These are phyloP conservation scores for Euphorbia schlechtendalii DNA, from an alignment of 441 rosid genomes.

Conservation along the genomic window DNA sequence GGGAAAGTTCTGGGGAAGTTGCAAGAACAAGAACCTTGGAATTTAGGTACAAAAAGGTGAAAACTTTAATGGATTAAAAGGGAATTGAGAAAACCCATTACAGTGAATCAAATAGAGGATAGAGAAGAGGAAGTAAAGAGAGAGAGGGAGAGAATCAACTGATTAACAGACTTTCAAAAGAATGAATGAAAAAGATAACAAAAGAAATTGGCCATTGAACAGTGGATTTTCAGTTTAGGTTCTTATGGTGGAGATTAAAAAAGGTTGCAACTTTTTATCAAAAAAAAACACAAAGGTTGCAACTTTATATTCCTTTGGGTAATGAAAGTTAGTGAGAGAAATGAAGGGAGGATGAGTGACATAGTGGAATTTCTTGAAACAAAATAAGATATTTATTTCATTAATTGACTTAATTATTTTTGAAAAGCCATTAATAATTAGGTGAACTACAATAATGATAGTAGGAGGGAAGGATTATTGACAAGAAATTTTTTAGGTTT, in stretches of 20 bases:
- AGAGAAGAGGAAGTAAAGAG: neutral
- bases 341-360: no score
- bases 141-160: neutral
- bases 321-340: constrained; percentile 21
- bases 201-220: constrained; percentile 22
- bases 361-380: neutral
- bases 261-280: no score
- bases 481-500: no score
- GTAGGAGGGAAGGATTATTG: no score
- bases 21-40: constrained; percentile 13
- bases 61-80: neutral
- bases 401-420: neutral
- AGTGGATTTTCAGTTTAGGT: constrained; percentile 16
- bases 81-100: neutral
- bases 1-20: constrained; percentile 13
- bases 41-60: neutral
- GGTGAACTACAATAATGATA: neutral
- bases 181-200: constrained; percentile 26
- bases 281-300: no score
- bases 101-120: neutral
- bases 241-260: constrained; percentile 22
- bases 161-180: constrained; percentile 10
- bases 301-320: constrained; percentile 26
- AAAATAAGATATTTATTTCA: neutral
- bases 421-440: neutral